Evolutionary conservation across 805 yeast species (phyloP).

Genomic region (Hyphopichia homilentoma): DNA sequence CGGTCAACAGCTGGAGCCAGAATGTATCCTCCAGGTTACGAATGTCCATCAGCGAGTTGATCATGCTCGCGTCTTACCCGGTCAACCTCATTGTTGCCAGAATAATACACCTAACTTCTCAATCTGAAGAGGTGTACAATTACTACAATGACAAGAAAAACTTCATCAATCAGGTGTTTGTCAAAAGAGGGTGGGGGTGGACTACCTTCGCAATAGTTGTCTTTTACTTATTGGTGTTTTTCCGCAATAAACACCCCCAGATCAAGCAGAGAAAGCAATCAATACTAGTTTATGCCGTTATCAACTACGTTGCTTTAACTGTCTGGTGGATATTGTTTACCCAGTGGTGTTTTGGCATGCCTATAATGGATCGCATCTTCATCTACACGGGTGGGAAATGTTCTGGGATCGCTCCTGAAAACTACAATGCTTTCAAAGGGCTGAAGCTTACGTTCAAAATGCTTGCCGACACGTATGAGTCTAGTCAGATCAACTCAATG

Average conservation of each 20-base stretch:
- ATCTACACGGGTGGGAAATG: slow-evolving; percentile 82
- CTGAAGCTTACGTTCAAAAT: neutral
- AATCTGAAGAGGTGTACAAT: slow-evolving; percentile 43
- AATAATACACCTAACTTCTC: slow-evolving; percentile 41
- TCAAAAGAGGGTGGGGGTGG: slow-evolving; percentile 94
- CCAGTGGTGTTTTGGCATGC: slow-evolving; percentile 82
- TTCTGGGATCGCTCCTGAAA: slow-evolving; percentile 18
- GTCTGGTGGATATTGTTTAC: slow-evolving; percentile 83
- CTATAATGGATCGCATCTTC: slow-evolving; percentile 86
- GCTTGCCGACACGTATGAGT: slow-evolving; percentile 9
- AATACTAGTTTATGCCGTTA: slow-evolving; percentile 15
- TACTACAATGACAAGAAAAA: slow-evolving; percentile 63
- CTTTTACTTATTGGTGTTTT: slow-evolving; percentile 20
- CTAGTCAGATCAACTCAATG: slow-evolving; percentile 24
- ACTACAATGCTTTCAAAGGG: slow-evolving; percentile 20
- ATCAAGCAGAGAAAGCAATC: slow-evolving; percentile 3
- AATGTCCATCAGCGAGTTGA: slow-evolving; percentile 20
- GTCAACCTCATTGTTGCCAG: slow-evolving; percentile 50
- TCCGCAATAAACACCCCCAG: slow-evolving; percentile 5
- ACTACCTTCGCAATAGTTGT: slow-evolving; percentile 39
- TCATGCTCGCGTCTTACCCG: slow-evolving; percentile 29
- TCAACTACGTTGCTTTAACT: slow-evolving; percentile 55
- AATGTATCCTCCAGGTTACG: slow-evolving; percentile 5
- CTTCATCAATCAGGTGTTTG: slow-evolving; percentile 67
- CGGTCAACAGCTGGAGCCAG: neutral